A percentile compares a stretch with the other conserved stretches of the same genome.
Evolutionary conservation across 192 early-diverging fungal genomes (phyloP).

Genomic region (Diversispora eburnea): DNA sequence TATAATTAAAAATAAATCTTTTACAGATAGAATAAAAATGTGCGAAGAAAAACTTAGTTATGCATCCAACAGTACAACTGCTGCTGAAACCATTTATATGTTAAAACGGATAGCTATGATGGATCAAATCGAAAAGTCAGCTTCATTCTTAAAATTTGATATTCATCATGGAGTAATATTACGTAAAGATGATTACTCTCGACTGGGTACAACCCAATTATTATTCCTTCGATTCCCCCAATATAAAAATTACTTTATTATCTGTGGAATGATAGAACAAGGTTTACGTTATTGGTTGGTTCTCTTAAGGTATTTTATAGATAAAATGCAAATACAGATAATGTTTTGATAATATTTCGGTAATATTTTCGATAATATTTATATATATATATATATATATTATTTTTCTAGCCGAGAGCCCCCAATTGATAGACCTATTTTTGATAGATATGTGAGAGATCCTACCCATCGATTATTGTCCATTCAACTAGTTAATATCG

Average conservation of each 20-base stretch:
- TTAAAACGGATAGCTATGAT: not conserved
- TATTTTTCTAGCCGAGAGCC: not conserved
- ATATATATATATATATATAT: not conserved
- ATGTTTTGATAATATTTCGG: not conserved
- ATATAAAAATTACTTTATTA: constrained; percentile 2
- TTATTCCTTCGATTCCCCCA: not conserved
- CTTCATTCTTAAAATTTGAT: constrained; percentile 8
- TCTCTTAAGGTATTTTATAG: not conserved
- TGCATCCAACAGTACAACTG: not conserved
- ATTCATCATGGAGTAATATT: not conserved
- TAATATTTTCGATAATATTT: not conserved
- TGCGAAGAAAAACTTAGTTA: not conserved
- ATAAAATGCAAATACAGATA: no score
- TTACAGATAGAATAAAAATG: not conserved
- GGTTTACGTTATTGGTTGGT: not conserved
- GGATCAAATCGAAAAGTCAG: constrained; percentile 10
- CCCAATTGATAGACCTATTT: not conserved
- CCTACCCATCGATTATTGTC: not conserved
- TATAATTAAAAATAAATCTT: not conserved
- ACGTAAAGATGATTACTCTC: not conserved
- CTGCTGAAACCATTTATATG: not conserved
- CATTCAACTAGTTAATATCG: not conserved
- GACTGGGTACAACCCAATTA: not conserved
- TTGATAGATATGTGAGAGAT: not conserved
- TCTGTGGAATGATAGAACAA: not conserved